Conservation (phyloP, 257 asterid species). For the Echium plantagineum region DNA sequence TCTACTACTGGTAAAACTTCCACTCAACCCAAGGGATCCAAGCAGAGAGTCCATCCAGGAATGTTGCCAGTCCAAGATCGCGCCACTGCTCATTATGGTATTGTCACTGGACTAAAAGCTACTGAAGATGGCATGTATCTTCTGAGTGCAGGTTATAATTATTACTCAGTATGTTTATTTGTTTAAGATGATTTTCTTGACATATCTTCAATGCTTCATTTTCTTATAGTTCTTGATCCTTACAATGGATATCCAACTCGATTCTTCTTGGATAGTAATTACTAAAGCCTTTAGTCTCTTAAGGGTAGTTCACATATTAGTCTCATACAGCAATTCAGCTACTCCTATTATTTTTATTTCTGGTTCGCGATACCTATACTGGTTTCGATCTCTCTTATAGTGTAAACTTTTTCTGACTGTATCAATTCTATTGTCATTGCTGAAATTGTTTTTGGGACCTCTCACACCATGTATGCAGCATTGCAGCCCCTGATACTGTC, state of each 20-base stretch:
- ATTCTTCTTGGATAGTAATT: not conserved
- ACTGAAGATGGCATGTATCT: conserved; percentile 94
- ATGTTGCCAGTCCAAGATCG: conserved; percentile 84
- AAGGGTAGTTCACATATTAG: too few relatives aligned
- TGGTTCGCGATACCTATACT: too few relatives aligned
- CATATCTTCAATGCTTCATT: not conserved
- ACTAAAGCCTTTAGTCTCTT: too few relatives aligned
- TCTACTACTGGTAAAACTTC: conserved; percentile 36
- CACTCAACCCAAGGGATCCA: conserved; percentile 44
- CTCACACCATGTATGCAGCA: too few relatives aligned
- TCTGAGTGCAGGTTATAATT: conserved; percentile 78
- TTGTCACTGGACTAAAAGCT: conserved; percentile 71
- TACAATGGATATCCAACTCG: not conserved
- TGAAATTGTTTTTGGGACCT: not conserved
- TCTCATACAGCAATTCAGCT: too few relatives aligned
- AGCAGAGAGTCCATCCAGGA: conserved; percentile 94
- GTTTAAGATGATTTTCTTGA: not conserved
- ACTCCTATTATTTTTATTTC: too few relatives aligned
- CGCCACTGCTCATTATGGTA: conserved; percentile 93
- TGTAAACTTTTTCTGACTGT: not conserved
- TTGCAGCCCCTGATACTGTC: too few relatives aligned
- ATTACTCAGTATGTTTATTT: conserved; percentile 2
- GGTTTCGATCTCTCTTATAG: too few relatives aligned
- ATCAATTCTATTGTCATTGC: not conserved
- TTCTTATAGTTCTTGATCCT: not conserved